Percentiles rank a stretch among this genome's conserved stretches.
These are phyloP conservation scores for Colletotrichum sp. DNA, from an alignment of 2,329 filamentous ascomycete species.

Conservation along the genomic window DNA sequence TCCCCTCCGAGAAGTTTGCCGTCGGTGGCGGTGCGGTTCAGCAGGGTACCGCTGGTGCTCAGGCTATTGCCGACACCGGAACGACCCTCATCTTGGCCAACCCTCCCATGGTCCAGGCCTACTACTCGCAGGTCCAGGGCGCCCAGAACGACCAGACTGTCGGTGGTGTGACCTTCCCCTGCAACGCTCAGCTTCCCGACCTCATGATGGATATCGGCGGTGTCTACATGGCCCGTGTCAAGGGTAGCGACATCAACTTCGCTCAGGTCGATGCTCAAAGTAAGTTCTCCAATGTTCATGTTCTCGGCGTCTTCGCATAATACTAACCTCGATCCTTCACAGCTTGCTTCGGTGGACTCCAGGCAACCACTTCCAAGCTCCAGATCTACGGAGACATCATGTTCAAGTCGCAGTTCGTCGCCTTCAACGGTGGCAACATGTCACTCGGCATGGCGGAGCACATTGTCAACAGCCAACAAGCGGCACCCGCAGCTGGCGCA, in stretches of 20 bases:
- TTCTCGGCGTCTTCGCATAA: background rate
- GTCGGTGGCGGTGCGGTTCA: slow-evolving; percentile 50
- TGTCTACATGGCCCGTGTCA: slow-evolving; percentile 59
- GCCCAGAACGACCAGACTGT: slow-evolving; percentile 42
- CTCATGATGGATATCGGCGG: slow-evolving; percentile 61
- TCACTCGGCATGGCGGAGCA: slow-evolving; percentile 52
- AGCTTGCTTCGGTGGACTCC: slow-evolving; percentile 73
- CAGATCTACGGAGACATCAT: slow-evolving; percentile 69
- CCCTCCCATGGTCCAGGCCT: slow-evolving; percentile 50
- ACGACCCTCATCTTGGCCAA: slow-evolving; percentile 69
- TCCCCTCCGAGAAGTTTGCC: slow-evolving; percentile 60
- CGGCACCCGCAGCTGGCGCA: slow-evolving; percentile 1
- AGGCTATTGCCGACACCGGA: slow-evolving; percentile 62
- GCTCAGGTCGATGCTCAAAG: slow-evolving; percentile 53
- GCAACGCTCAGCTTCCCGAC: slow-evolving; percentile 49
- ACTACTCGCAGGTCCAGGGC: slow-evolving; percentile 52
- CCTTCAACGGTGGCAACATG: slow-evolving; percentile 61
- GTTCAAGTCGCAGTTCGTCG: slow-evolving; percentile 66
- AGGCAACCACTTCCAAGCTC: slow-evolving; percentile 59
- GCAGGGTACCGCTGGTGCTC: slow-evolving; percentile 37
- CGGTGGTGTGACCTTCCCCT: slow-evolving; percentile 54
- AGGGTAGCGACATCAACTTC: slow-evolving; percentile 59
- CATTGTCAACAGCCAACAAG: slow-evolving; percentile 6
- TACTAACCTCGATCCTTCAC: background rate
- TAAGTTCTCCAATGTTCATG: slow-evolving; percentile 37